phyloP scores from a whole-genome alignment of 2,329 filamentous ascomycete species.

The Daldinia eschscholtzii region DNA sequence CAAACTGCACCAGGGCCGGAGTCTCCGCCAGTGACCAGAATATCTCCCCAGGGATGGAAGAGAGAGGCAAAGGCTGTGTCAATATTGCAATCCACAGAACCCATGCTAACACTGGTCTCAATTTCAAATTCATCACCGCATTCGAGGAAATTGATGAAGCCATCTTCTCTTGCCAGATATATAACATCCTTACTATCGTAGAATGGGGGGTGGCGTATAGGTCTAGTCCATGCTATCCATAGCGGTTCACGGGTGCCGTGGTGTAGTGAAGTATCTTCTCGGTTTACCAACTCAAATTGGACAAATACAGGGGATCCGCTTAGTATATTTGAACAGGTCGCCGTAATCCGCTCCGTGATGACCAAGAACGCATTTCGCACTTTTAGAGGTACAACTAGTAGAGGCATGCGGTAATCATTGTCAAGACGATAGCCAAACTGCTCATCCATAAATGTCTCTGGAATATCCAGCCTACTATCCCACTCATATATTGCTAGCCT shows the following conservation, averaged over 20 bases:
- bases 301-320: conserved; percentile 64
- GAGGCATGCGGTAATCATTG: conserved; percentile 68
- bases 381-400: conserved; percentile 78
- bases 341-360: conserved; percentile 71
- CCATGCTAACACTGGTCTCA: conserved; percentile 69
- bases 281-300: conserved; percentile 58
- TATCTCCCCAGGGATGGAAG: conserved; percentile 76
- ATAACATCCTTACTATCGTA: conserved; percentile 78
- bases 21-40: conserved; percentile 84
- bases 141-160: conserved; percentile 79
- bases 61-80: conserved; percentile 85
- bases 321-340: conserved; percentile 67
- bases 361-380: conserved; percentile 78
- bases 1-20: conserved; percentile 83
- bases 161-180: conserved; percentile 90
- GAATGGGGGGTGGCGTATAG: conserved; percentile 74
- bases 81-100: conserved; percentile 78
- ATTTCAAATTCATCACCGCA: conserved; percentile 70
- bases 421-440: conserved; percentile 65
- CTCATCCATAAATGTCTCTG: conserved; percentile 59
- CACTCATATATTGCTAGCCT: conserved; percentile 72
- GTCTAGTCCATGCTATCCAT: conserved; percentile 89
- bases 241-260: conserved; percentile 66
- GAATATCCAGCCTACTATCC: conserved; percentile 65
- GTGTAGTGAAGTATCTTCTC: conserved; percentile 59